These are phyloP conservation scores for Botryosphaeria agaves DNA, from an alignment of 2,329 filamentous ascomycete species.

Conservation along the genomic window DNA sequence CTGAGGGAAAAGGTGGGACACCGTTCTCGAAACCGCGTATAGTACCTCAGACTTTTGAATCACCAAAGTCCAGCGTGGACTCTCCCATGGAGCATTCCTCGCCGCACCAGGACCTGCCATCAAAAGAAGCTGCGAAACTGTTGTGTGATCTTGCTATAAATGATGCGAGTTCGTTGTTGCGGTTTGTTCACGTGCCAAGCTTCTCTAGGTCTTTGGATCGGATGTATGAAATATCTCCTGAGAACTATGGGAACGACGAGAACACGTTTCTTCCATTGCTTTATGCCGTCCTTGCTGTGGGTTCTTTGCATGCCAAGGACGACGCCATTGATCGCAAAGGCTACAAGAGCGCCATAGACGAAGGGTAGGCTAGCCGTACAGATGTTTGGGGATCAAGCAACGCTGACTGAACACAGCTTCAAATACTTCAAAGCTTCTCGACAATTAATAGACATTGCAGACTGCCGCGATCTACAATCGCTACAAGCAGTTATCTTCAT, in stretches of 20 bases:
- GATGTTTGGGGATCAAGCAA: background rate
- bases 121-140: slow-evolving; percentile 36
- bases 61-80: slow-evolving; percentile 44
- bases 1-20: slow-evolving; percentile 34
- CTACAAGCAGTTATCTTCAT: slow-evolving; percentile 35
- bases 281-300: slow-evolving; percentile 29
- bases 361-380: slow-evolving; percentile 17
- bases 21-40: slow-evolving; percentile 39
- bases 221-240: slow-evolving; percentile 50
- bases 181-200: slow-evolving; percentile 63
- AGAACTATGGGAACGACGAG: slow-evolving; percentile 27
- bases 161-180: slow-evolving; percentile 44
- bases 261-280: slow-evolving; percentile 29
- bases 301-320: slow-evolving; percentile 27
- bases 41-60: slow-evolving; percentile 46
- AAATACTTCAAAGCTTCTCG: slow-evolving; percentile 30
- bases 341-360: slow-evolving; percentile 28
- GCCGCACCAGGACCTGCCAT: slow-evolving; percentile 46
- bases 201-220: slow-evolving; percentile 65
- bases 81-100: slow-evolving; percentile 43
- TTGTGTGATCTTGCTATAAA: slow-evolving; percentile 43
- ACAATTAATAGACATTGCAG: slow-evolving; percentile 33
- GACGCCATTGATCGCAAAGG: slow-evolving; percentile 18
- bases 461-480: slow-evolving; percentile 31
- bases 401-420: slow-evolving; percentile 15